These are phyloP conservation scores for Podila horticola DNA, from an alignment of 192 early-diverging fungal species.

Conservation along the genomic window DNA sequence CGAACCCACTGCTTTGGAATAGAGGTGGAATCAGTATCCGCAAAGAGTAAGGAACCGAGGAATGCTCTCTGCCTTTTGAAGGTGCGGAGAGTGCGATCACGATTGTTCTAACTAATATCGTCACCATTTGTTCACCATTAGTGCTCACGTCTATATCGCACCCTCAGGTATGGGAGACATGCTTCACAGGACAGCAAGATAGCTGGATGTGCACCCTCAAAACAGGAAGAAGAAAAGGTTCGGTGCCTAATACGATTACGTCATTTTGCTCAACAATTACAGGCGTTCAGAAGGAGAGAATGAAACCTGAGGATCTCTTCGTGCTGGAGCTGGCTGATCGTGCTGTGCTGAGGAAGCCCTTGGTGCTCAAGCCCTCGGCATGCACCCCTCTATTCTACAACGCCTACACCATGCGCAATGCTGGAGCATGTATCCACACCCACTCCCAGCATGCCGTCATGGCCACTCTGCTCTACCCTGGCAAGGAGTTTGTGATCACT, in stretches of 20 bases:
- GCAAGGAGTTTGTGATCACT: constrained; percentile 84
- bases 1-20: not conserved
- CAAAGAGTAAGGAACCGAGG: constrained; percentile 59
- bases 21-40: constrained; percentile 87
- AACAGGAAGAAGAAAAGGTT: not conserved
- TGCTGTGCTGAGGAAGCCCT: constrained; percentile 74
- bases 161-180: constrained; percentile 62
- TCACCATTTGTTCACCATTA: constrained; percentile 10
- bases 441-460: constrained; percentile 97
- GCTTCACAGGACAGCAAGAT: too few species aligned
- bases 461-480: constrained; percentile 84
- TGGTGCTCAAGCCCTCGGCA: constrained; percentile 82
- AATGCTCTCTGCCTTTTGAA: not conserved
- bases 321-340: constrained; percentile 74
- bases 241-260: not conserved
- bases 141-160: constrained; percentile 86
- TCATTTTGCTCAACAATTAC: constrained; percentile 32
- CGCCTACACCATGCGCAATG: constrained; percentile 85
- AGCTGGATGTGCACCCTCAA: not conserved
- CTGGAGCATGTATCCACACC: constrained; percentile 95
- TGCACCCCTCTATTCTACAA: constrained; percentile 97
- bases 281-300: constrained; percentile 97
- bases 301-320: constrained; percentile 85
- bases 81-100: not conserved
- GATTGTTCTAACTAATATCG: constrained; percentile 3